Percentiles rank a stretch among this genome's conserved stretches.
Conservation (phyloP, 768 basidiomycete genomes). For the Lactifluus pinguis region DNA sequence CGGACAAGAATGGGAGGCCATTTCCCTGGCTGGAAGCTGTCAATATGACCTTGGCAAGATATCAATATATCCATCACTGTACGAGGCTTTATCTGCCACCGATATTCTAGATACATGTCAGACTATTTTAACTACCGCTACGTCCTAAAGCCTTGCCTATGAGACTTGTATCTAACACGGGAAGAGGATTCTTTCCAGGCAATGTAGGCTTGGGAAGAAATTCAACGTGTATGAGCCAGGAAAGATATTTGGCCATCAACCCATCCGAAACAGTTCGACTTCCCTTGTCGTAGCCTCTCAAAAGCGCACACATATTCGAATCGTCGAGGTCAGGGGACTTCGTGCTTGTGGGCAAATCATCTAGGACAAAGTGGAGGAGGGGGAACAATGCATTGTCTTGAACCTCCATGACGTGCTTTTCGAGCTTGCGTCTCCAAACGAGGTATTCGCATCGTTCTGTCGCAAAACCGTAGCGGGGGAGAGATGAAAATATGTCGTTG, state of each 20-base stretch:
- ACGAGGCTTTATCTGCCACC: background rate
- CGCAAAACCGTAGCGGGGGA: constrained; percentile 71
- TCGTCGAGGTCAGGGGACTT: constrained; percentile 90
- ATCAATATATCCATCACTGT: background rate
- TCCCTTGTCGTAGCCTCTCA: constrained; percentile 30
- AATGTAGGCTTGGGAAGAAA: constrained; percentile 60
- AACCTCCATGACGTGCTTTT: constrained; percentile 88
- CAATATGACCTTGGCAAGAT: background rate
- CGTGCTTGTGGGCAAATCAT: constrained; percentile 94
- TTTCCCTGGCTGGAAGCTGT: background rate
- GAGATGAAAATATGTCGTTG: constrained; percentile 71
- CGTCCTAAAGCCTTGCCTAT: constrained; percentile 58
- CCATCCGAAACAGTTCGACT: constrained; percentile 58
- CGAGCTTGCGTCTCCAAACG: constrained; percentile 83
- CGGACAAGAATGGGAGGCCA: background rate
- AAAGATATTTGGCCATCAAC: constrained; percentile 79
- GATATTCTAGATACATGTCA: background rate
- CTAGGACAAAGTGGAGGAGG: constrained; percentile 91
- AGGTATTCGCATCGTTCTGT: constrained; percentile 81
- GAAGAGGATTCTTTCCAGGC: constrained; percentile 35
- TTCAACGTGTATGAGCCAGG: constrained; percentile 82
- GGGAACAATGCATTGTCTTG: constrained; percentile 98
- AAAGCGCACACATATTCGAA: constrained; percentile 62
- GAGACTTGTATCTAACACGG: constrained; percentile 33
- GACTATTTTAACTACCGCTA: constrained; percentile 35